phyloP scores from a whole-genome alignment of 306 rosid species.

The Vachellia collinsii region DNA sequence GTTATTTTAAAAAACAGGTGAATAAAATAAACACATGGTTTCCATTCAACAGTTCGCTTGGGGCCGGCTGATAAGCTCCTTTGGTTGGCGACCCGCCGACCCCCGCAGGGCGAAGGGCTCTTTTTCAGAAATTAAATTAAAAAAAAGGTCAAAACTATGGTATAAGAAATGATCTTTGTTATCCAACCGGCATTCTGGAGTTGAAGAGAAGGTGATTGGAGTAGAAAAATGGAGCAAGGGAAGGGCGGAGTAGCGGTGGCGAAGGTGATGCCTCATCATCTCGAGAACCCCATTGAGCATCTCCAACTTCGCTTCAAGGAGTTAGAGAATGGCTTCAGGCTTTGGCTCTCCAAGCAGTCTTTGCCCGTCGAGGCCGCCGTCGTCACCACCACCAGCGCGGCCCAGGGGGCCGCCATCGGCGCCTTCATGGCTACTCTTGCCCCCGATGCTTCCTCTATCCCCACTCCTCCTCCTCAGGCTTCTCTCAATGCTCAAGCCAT shows the following conservation, averaged over 20 bases:
- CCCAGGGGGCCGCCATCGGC: slow-evolving; percentile 93
- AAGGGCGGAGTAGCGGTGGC: slow-evolving; percentile 56
- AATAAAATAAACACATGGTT: too few species aligned
- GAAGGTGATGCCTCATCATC: slow-evolving; percentile 55
- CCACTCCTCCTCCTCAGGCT: slow-evolving; percentile 71
- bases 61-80: too few species aligned
- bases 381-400: slow-evolving; percentile 85
- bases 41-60: too few species aligned
- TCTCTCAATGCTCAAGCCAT: slow-evolving; percentile 80
- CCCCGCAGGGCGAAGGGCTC: too few species aligned
- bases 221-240: slow-evolving; percentile 63
- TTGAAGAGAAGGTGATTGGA: not conserved
- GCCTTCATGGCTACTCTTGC: slow-evolving; percentile 85
- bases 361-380: slow-evolving; percentile 85
- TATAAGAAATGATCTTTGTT: not conserved
- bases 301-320: slow-evolving; percentile 73
- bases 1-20: too few species aligned
- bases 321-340: slow-evolving; percentile 56
- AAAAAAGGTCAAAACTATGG: not conserved
- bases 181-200: not conserved
- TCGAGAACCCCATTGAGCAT: slow-evolving; percentile 74
- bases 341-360: slow-evolving; percentile 83
- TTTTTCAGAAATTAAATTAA: not conserved
- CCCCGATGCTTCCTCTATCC: slow-evolving; percentile 56
- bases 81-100: too few species aligned